These are phyloP conservation scores for Protomyces macrosporus DNA, from an alignment of 1,139 yeast species.

Conservation along the genomic window DNA sequence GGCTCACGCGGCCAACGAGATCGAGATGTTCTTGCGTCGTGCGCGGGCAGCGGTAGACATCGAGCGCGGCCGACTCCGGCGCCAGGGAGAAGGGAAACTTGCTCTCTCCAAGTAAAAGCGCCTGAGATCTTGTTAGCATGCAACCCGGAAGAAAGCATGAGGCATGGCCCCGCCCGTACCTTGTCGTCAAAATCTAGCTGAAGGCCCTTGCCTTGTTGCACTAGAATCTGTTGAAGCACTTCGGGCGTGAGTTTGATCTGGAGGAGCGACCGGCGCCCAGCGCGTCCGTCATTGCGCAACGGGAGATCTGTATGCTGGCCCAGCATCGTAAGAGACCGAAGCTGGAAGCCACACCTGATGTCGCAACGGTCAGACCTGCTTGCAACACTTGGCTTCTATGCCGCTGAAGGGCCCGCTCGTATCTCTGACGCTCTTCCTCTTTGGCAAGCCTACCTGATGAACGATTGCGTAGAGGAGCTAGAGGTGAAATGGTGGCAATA, in stretches of 20 bases:
- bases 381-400: too few relatives aligned
- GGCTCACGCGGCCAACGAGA: conserved; percentile 16
- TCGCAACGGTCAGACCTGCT: too few relatives aligned
- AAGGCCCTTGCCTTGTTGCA: not conserved
- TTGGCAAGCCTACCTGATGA: too few relatives aligned
- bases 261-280: not conserved
- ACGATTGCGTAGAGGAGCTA: too few relatives aligned
- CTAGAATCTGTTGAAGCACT: conserved; percentile 6
- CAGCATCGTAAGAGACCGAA: not conserved
- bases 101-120: not conserved
- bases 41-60: conserved; percentile 1
- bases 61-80: conserved; percentile 4
- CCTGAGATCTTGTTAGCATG: conserved; percentile 7
- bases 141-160: not conserved
- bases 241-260: conserved; percentile 20
- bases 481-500: too few relatives aligned
- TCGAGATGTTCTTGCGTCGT: not conserved
- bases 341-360: too few relatives aligned
- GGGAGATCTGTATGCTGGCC: not conserved
- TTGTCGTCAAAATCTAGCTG: conserved; percentile 3
- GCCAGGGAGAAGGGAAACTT: conserved; percentile 3
- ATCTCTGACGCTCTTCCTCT: too few relatives aligned
- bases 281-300: not conserved
- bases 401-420: too few relatives aligned
- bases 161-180: not conserved